These are phyloP conservation scores for Salix viminalis DNA, from an alignment of 345 rosid species.

Conservation along the genomic window DNA sequence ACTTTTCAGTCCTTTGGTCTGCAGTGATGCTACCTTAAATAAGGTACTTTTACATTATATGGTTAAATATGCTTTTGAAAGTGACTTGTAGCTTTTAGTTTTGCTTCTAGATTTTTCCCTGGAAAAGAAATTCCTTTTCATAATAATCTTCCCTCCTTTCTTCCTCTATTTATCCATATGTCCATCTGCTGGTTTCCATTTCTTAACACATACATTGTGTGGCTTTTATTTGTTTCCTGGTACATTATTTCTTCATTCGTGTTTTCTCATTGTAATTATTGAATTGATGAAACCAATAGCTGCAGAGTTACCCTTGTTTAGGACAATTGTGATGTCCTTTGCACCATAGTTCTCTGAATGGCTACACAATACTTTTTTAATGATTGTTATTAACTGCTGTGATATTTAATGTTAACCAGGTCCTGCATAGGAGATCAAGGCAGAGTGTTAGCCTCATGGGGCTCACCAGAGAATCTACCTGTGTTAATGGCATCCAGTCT, in stretches of 20 bases:
- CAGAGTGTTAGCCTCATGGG: conserved; percentile 28
- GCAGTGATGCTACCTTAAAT: conserved; percentile 9
- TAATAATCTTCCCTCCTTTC: neutral
- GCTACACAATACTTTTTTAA: neutral
- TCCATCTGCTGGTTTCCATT: neutral
- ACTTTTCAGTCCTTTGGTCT: conserved; percentile 24
- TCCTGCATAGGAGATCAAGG: conserved; percentile 37
- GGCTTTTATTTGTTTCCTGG: neutral
- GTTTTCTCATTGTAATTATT: neutral
- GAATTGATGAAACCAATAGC: neutral
- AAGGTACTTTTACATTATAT: conserved; percentile 31
- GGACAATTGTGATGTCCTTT: neutral
- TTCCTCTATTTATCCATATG: neutral
- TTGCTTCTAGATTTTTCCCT: neutral
- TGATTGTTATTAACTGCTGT: conserved; percentile 10
- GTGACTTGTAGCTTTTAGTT: neutral
- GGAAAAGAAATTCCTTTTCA: neutral
- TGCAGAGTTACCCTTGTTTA: neutral
- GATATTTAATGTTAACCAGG: conserved; percentile 38
- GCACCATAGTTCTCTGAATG: neutral
- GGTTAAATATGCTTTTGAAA: conserved; percentile 7
- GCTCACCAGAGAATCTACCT: conserved; percentile 30
- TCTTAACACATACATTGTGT: neutral
- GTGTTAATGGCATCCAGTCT: conserved; percentile 21
- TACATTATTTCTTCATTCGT: neutral